Base-by-base conservation (phyloP, 2,329 filamentous ascomycete genomes). In the Ophiobolus disseminans region DNA sequence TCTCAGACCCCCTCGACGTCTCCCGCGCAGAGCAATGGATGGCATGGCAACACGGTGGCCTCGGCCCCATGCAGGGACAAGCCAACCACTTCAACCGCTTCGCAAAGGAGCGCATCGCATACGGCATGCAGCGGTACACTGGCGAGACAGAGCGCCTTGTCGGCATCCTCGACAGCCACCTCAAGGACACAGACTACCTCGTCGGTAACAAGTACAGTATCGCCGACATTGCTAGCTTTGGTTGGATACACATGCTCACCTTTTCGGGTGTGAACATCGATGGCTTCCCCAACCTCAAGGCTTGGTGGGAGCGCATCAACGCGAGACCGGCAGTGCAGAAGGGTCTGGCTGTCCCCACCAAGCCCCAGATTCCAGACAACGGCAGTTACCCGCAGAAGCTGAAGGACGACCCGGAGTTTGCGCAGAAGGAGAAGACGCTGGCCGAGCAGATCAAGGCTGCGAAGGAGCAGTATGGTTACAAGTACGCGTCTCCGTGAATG, bases 21-120 rank as follows among this genome's bases (percentile, higher is more conserved):
- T 74, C 72, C 5, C 64, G 73, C 30, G 76, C 75, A 31, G 82
- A 85, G 73, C 80, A 84, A 67, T 88, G 85, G 86, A 79, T 86
- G 54, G 80, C 81, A 30, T 88, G 84, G 83, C 76, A 77, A 62
- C 75, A 78, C 44, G 76, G 74, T 11, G 74, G 74, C 14, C 62
- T 76, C 3, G 75, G 72, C 41, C 70, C 71, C 1, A 75, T 76
- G 75, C 76, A 78, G 48, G 75, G 74, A 16, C 66, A 73, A 47
- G 70, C 70, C 14, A 73, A 72, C 57, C 69, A 73, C 45, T 74
- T 73, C 66, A 72, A 72, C 53, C 70, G 76, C 28, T 66, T 75
- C 17, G 68, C 75, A 9, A 74, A 74, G 35, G 76, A 78, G 58
- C 67, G 69, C 43, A 77, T 78, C 47, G 59, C 73, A 4, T 78